A percentile compares a stretch with the other conserved stretches of the same genome.
These are phyloP conservation scores for Calocybe gambosa DNA, from an alignment of 1,284 basidiomycete genomes.

Conservation along the genomic window DNA sequence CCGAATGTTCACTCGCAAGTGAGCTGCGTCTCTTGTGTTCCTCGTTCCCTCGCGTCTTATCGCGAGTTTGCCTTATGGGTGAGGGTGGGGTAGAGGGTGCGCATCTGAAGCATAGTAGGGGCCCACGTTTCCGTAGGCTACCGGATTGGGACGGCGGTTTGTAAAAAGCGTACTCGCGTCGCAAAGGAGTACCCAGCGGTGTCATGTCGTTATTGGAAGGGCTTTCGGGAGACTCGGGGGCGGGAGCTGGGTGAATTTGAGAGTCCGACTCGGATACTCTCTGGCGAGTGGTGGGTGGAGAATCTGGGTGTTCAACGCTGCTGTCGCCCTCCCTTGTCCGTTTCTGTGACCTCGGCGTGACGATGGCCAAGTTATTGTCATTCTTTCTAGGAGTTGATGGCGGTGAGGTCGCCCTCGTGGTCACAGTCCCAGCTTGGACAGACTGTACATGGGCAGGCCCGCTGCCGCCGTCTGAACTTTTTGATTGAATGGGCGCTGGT, in stretches of 20 bases:
- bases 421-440: neutral
- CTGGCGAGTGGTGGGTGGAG: neutral
- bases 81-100: too few relatives aligned
- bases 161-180: constrained; percentile 11
- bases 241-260: neutral
- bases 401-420: neutral
- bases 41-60: too few relatives aligned
- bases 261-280: too few relatives aligned
- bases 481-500: neutral
- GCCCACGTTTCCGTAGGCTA: too few relatives aligned
- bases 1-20: too few relatives aligned
- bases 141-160: neutral
- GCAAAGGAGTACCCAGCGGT: constrained; percentile 3
- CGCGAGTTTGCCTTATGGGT: too few relatives aligned
- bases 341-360: neutral
- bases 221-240: neutral
- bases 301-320: neutral
- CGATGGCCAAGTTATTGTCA: neutral
- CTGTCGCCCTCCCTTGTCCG: neutral
- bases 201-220: constrained; percentile 6
- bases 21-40: too few relatives aligned
- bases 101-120: too few relatives aligned
- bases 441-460: neutral
- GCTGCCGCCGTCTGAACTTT: neutral
- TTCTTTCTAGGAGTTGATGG: neutral